Evolutionary conservation across 495 filamentous ascomycete genomes (phyloP), one percentile per base, ranked within the genome.

Genomic region (Sphaerosporella brunnea): DNA sequence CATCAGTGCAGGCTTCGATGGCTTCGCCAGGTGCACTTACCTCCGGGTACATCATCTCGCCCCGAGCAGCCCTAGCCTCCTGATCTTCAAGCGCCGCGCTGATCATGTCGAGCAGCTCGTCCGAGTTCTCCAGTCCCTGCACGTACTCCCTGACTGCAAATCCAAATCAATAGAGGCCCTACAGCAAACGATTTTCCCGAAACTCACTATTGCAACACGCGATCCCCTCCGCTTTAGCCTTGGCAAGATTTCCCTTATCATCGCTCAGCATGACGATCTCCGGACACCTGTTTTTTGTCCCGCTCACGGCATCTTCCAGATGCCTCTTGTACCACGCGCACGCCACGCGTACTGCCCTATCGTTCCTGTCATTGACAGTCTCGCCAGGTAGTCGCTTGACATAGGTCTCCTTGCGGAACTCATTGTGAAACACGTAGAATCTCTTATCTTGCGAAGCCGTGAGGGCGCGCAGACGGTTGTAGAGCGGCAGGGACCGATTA

Each of bases 391-490:
- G 69, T 54, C 90, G 71, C 15, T 71, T 64, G 42, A 94, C 73
- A 59, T 94, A 78, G 5, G 90, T 97, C 65, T 97, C 90, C 35
- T 81, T 68, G 34, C 90, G 76, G 59, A 97, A 97, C 49, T 97
- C 90, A 63, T 97, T 97, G 71, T 96, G 96, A 65, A 97, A 97
- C 37, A 97, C 82, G 62, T 94, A 96, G 60, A 93, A 96, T 11
- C 87, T 76, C 66, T 96, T 96, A 28, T 93, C 86, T 56, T 92
- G 83, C 55, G 85, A 93, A 62, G 82, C 92, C 23, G 86, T 92
- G 55, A 97, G 67, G 16, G 77, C 73, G 43, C 95, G 74, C 15
- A 96, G 69, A 32, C 90, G 85, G 59, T 94, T 93, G 68, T 96
- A 97, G 42, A 97, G 71, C 19, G 90, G 90, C 45, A 96, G 62